Base-by-base conservation (phyloP, 345 rosid genomes). In the Bruguiera sexangula region DNA sequence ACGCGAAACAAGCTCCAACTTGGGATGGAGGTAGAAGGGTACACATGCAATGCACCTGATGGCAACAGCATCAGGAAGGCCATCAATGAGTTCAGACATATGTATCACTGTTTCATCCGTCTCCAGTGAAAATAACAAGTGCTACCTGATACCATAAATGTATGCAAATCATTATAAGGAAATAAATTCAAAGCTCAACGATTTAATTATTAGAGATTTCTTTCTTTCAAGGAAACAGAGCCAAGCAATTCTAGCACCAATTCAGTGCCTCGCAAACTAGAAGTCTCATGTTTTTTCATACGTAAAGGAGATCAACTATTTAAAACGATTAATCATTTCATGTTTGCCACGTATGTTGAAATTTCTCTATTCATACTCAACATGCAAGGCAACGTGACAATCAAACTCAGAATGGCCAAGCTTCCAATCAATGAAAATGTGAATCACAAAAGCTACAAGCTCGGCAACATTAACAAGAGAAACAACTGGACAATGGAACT, bases 41-140 rank as follows among this genome's bases (percentile, higher is more conserved):
- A 92, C 96, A 66, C 87, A 81, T 19, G 96, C 99, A n/a, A 95
- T 87, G 83, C 97, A 95, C 83, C 97, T 84, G 67, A 95, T 71
- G 66, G 96, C 90, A 67, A 95, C 91, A 6, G 96, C 95, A 1
- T 91, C 97, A 0, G 96, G 99, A 60, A 95, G 96, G 51, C 97
- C 96, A 78, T 95, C 93, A 57, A 95, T 85, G 75, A 95, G 84
- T 73, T 82, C 92, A 77, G 99, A 86, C 99, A 94, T 94, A 66
- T 73, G 84, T 77, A 68, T 36, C 73, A 71, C 68, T 75, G 74
- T 77, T 69, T 79, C 86, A 85, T 80, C 79, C 13, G 73, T 72
- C 69, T 55, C 68, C 63, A 64, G 55, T 13, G 31, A 62, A 29
- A 64, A 30, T n/a, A 29, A 39, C 56, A 68, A 11, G 27, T 61